These are phyloP conservation scores for Yarrowia sp. DNA, from an alignment of 805 yeast genomes.

Conservation along the genomic window DNA sequence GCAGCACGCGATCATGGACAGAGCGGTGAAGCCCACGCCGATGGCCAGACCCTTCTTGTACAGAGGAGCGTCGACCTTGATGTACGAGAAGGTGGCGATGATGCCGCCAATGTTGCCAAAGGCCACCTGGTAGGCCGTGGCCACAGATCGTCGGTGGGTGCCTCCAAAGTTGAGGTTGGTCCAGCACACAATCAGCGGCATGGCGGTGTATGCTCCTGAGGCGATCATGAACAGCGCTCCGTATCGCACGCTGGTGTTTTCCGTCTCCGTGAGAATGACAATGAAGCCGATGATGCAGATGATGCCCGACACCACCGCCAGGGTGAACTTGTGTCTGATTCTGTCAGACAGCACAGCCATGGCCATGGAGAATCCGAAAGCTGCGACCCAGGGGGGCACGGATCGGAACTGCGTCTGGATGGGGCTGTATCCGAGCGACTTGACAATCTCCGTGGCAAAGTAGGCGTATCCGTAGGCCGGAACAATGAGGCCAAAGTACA, in stretches of 20 bases:
- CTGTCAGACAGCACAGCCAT: conserved; percentile 69
- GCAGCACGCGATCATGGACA: conserved; percentile 52
- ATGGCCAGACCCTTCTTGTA: conserved; percentile 63
- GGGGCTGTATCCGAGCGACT: conserved; percentile 67
- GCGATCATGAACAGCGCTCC: conserved; percentile 70
- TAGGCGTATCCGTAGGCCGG: conserved; percentile 82
- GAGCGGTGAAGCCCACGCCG: conserved; percentile 56
- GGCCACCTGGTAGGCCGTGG: conserved; percentile 68
- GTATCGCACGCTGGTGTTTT: conserved; percentile 57
- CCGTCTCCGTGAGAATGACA: conserved; percentile 59
- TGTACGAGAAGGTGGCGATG: conserved; percentile 64
- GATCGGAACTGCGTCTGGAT: conserved; percentile 80
- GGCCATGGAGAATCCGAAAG: conserved; percentile 70
- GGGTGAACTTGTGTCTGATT: conserved; percentile 51
- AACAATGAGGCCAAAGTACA: conserved; percentile 69
- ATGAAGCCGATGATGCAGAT: conserved; percentile 64
- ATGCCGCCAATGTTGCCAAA: conserved; percentile 80
- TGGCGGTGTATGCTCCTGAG: conserved; percentile 64
- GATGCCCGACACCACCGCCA: conserved; percentile 44
- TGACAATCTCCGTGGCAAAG: conserved; percentile 72
- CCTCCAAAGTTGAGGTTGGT: conserved; percentile 67
- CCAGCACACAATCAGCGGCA: conserved; percentile 77
- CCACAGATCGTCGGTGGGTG: conserved; percentile 65
- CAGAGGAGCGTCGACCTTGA: conserved; percentile 62
- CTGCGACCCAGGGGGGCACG: conserved; percentile 83